phyloP scores from a whole-genome alignment of 2,329 filamentous ascomycete species.

The Chaetomium olivaceum region DNA sequence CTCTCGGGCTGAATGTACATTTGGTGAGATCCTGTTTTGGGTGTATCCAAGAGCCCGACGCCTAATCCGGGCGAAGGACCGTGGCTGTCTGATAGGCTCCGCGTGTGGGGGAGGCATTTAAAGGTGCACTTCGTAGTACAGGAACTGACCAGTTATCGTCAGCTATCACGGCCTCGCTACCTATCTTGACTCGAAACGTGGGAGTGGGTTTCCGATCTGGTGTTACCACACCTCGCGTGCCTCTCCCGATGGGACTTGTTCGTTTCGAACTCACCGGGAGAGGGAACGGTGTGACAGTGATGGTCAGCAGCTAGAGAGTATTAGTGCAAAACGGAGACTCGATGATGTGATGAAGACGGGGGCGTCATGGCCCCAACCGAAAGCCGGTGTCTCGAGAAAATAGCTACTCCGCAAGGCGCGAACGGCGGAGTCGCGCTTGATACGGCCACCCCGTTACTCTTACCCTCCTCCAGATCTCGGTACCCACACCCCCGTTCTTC shows the following conservation, averaged over 20 bases:
- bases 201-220: slow-evolving; percentile 12
- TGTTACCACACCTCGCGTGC: slow-evolving; percentile 6
- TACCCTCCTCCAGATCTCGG: slow-evolving; percentile 1
- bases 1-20: neutral
- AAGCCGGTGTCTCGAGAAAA: neutral
- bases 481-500: slow-evolving; percentile 1
- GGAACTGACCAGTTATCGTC: neutral
- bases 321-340: neutral
- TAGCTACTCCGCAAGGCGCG: neutral
- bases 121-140: neutral
- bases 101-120: neutral
- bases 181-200: slow-evolving; percentile 4
- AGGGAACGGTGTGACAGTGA: too few relatives aligned
- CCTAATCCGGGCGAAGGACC: neutral
- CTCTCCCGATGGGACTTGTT: neutral
- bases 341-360: neutral
- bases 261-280: neutral
- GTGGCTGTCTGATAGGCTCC: neutral
- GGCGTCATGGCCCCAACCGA: neutral
- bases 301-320: neutral
- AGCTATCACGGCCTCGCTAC: neutral
- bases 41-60: neutral
- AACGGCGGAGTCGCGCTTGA: neutral
- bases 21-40: neutral
- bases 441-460: slow-evolving; percentile 13